Evolutionary conservation across 2,329 filamentous ascomycete genomes (phyloP).

Genomic region (Colletotrichum sp.): DNA sequence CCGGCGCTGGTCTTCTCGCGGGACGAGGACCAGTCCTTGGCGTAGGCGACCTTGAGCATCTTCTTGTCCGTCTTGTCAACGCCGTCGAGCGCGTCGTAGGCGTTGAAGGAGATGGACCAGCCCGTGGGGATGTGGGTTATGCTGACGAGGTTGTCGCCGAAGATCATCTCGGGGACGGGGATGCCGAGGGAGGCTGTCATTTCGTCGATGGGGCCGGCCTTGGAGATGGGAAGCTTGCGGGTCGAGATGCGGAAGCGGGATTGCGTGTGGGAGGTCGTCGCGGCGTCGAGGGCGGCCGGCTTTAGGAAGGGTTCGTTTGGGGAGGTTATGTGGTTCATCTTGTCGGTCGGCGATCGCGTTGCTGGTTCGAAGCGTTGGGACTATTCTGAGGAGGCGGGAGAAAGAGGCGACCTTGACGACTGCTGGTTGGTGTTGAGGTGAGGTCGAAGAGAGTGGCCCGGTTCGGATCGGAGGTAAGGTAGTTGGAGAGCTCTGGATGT

Average conservation of each 20-base stretch:
- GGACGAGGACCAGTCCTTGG: slow-evolving; percentile 77
- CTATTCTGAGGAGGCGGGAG: not conserved
- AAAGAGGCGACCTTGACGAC: not conserved
- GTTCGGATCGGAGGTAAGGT: slow-evolving; percentile 11
- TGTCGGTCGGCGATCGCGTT: slow-evolving; percentile 1
- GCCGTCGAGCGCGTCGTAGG: slow-evolving; percentile 83
- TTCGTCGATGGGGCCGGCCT: slow-evolving; percentile 85
- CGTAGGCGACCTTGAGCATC: slow-evolving; percentile 95
- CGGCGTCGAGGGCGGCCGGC: slow-evolving; percentile 51
- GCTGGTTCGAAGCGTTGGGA: not conserved
- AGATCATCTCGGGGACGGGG: slow-evolving; percentile 97
- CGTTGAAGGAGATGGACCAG: slow-evolving; percentile 83
- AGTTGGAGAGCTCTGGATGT: slow-evolving; percentile 1
- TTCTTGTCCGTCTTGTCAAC: slow-evolving; percentile 93
- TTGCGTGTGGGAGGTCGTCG: slow-evolving; percentile 63
- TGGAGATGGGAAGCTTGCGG: slow-evolving; percentile 93
- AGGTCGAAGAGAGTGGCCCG: not conserved
- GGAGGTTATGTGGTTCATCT: slow-evolving; percentile 45
- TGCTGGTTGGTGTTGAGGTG: not conserved
- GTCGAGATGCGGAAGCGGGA: slow-evolving; percentile 77
- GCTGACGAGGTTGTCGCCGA: slow-evolving; percentile 88
- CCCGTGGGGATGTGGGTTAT: slow-evolving; percentile 76
- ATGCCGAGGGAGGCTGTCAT: slow-evolving; percentile 83
- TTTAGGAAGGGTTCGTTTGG: slow-evolving; percentile 61
- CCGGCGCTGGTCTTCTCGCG: slow-evolving; percentile 80